Evolutionary conservation across 257 asterid genomes (phyloP).

Genomic region (Primulina tabacum): DNA sequence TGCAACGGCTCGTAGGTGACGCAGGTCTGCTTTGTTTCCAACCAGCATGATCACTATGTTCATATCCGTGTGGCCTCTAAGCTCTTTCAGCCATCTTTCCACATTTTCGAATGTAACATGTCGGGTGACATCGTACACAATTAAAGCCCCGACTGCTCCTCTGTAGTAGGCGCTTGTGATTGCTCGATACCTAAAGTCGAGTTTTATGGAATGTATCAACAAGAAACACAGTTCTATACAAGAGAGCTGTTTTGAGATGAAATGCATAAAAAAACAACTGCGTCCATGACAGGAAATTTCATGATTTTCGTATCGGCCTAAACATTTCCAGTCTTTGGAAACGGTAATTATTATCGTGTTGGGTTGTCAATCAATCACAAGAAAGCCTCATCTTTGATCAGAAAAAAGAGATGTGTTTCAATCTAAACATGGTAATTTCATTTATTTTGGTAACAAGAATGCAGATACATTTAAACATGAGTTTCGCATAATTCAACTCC

Average conservation of each 20-base stretch:
- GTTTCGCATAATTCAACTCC: not conserved
- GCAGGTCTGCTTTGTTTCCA: constrained; percentile 46
- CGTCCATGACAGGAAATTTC: not conserved
- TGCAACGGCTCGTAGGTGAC: constrained; percentile 39
- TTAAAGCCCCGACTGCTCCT: constrained; percentile 47
- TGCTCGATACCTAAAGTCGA: constrained; percentile 39
- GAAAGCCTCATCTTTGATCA: too few species aligned
- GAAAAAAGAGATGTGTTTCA: not conserved
- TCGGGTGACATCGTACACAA: constrained; percentile 45
- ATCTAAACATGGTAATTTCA: not conserved
- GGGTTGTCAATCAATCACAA: not conserved
- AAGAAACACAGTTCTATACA: not conserved
- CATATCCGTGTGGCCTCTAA: constrained; percentile 45
- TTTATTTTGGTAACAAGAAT: not conserved
- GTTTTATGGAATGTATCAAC: not conserved
- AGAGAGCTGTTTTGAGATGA: not conserved
- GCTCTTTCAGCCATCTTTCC: constrained; percentile 48
- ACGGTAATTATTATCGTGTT: not conserved
- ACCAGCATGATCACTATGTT: constrained; percentile 44
- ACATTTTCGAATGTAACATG: constrained; percentile 42
- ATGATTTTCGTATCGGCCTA: not conserved
- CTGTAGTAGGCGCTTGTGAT: constrained; percentile 50
- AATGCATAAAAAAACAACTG: not conserved
- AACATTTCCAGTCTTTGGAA: not conserved
- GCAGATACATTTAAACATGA: too few species aligned